Evolutionary conservation across 2,329 filamentous ascomycete species (phyloP), one percentile per base, ranked within the genome.

Genomic region (Verticillium isaacii): DNA sequence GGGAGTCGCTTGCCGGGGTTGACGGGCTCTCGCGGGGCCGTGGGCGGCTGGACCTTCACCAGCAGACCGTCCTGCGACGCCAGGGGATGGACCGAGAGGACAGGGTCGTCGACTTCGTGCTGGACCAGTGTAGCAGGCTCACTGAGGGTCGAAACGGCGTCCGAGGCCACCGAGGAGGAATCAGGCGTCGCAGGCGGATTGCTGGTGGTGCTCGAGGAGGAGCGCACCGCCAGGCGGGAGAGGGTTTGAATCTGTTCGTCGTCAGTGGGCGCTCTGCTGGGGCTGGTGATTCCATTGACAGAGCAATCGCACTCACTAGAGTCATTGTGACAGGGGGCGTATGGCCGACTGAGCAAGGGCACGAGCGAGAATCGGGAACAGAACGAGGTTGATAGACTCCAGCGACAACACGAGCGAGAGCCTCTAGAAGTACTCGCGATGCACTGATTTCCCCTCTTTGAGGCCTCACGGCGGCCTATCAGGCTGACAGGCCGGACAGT

Each of bases 11-110:
- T 52, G 12, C 45, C 45, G 19, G 45, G 19, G 9, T 25, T 23
- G 45, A 25, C 1, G 19, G n/a, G 9, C 19, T 52, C 45, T 0
- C 82, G 83, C 0, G 82, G 80, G 5, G 76, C 69, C 8, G 23
- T 39, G 3, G 57, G 57, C 1, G 57, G 57, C 23, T 58, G 15
- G 12, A 85, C 70, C 56, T 77, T 80, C 65, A 84, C 69, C 3
- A 85, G 59, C 1, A 85, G 67, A 1, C 78, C 78, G 11, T 80
- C 72, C 2, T 68, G 66, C 3, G 68, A 67, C 0, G 73, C 65
- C 4, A 82, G 62, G 0, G 78, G 74, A 58, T 82, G 76, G 6
- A 83, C 71, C 5, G 66, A 65, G 29, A 75, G 39, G 60, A 60
- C 55, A n/a, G 23, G 19, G 19, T 52, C 45, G 8, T 52, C 45